Percentiles rank a stretch among this genome's conserved stretches.
phyloP scores from a whole-genome alignment of 139 green algal genomes.

The Asterochloris sp. region DNA sequence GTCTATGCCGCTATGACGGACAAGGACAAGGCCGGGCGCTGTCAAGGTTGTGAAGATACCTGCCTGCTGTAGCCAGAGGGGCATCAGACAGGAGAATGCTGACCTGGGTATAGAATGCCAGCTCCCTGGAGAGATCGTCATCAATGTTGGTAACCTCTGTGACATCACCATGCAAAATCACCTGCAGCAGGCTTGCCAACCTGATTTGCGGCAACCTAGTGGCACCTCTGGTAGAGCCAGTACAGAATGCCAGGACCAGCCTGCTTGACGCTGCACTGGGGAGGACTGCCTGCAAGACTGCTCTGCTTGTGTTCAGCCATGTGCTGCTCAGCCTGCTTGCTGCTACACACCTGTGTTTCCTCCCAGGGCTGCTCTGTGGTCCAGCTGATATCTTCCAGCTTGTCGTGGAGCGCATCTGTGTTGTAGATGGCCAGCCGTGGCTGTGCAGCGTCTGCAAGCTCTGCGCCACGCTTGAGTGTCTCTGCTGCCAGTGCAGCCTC shows the following conservation, averaged over 20 bases:
- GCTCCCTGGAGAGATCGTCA: slow-evolving; percentile 88
- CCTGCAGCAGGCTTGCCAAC: slow-evolving; percentile 20
- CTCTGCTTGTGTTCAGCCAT: too few relatives aligned
- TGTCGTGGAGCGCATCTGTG: slow-evolving; percentile 77
- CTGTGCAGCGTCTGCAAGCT: background rate
- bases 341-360: slow-evolving; percentile 37
- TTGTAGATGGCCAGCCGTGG: slow-evolving; percentile 71
- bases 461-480: slow-evolving; percentile 1
- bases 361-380: slow-evolving; percentile 54
- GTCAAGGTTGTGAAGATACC: too few relatives aligned
- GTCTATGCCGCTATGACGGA: too few relatives aligned
- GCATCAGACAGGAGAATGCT: too few relatives aligned
- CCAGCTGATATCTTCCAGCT: slow-evolving; percentile 91
- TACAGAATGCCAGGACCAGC: too few relatives aligned
- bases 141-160: slow-evolving; percentile 61
- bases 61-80: too few relatives aligned
- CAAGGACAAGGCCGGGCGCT: too few relatives aligned
- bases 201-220: slow-evolving; percentile 17
- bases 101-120: slow-evolving; percentile 92
- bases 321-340: too few relatives aligned
- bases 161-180: slow-evolving; percentile 27
- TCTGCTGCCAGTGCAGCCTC: slow-evolving; percentile 12
- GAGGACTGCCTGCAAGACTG: too few relatives aligned
- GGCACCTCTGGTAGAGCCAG: too few relatives aligned
- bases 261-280: too few relatives aligned